Evolutionary conservation across 208 protist genomes (phyloP).

Genomic region (Acanthamoeba royreba): DNA sequence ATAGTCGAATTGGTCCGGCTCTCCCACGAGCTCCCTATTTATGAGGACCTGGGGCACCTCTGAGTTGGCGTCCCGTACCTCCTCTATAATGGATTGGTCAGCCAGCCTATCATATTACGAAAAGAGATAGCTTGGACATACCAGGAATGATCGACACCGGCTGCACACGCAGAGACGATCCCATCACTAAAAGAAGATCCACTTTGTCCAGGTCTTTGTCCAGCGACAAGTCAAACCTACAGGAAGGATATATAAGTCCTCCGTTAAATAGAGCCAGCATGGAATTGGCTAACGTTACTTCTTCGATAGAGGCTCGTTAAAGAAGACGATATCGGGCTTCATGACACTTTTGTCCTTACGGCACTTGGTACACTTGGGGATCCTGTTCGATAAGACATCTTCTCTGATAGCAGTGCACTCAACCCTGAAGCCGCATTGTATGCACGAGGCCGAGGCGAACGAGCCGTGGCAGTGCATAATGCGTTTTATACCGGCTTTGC

Average conservation of each 20-base stretch:
- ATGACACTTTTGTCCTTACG: not conserved
- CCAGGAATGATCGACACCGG: conserved; percentile 56
- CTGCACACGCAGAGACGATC: conserved; percentile 72
- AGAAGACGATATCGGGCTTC: conserved; percentile 78
- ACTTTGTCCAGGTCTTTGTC: conserved; percentile 45
- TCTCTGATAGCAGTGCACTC: not conserved
- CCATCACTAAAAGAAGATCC: conserved; percentile 75
- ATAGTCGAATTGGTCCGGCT: no score
- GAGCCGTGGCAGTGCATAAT: conserved; percentile 65
- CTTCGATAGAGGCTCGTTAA: conserved; percentile 63
- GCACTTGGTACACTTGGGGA: conserved; percentile 35
- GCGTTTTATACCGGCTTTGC: conserved; percentile 51
- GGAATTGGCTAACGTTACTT: not conserved
- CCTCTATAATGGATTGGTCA: no score
- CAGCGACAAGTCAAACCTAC: conserved; percentile 48
- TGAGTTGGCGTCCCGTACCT: no score
- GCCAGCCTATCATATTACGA: no score
- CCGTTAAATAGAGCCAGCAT: not conserved
- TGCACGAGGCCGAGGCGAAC: conserved; percentile 44
- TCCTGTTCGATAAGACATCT: not conserved
- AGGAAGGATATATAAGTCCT: not conserved
- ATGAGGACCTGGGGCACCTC: no score
- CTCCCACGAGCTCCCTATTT: no score
- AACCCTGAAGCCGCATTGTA: conserved; percentile 20
- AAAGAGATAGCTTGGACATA: not conserved